These are phyloP conservation scores for Pleurozium schreberi DNA, from an alignment of 225 moss, liverwort and hornwort species.

Conservation along the genomic window DNA sequence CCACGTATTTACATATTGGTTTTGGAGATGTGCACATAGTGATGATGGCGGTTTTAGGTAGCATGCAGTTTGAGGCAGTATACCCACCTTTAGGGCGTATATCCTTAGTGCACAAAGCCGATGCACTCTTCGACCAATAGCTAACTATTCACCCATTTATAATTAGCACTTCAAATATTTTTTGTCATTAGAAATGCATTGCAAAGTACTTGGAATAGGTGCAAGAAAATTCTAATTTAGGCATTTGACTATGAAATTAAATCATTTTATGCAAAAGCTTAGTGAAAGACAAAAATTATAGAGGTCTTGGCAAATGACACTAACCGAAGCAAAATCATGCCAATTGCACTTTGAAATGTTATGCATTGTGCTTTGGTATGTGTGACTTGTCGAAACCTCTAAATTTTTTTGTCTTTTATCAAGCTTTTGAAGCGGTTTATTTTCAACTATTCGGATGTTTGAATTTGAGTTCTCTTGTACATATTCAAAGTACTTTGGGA, in stretches of 20 bases:
- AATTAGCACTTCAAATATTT: neutral
- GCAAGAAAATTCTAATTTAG: neutral
- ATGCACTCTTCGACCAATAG: neutral
- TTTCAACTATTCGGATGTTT: neutral
- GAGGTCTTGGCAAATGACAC: neutral
- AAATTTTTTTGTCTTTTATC: neutral
- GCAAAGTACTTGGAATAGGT: neutral
- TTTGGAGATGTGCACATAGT: neutral
- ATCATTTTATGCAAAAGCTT: rapidly evolving
- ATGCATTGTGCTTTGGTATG: too few relatives aligned
- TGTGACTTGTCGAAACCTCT: neutral
- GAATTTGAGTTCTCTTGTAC: neutral
- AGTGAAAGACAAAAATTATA: neutral
- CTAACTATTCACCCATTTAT: neutral
- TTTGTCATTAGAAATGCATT: neutral
- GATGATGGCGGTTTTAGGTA: too few relatives aligned
- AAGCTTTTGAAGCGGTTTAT: neutral
- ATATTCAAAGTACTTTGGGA: neutral
- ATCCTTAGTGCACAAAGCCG: too few relatives aligned
- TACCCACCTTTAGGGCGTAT: too few relatives aligned
- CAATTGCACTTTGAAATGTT: neutral
- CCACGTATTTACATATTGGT: rapidly evolving
- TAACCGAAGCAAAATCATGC: neutral
- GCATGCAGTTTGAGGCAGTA: too few relatives aligned
- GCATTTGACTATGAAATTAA: neutral